Percentiles rank a stretch among this genome's conserved stretches.
phyloP scores from a whole-genome alignment of 805 yeast genomes.

The Kluyveromyces wickerhamii region DNA sequence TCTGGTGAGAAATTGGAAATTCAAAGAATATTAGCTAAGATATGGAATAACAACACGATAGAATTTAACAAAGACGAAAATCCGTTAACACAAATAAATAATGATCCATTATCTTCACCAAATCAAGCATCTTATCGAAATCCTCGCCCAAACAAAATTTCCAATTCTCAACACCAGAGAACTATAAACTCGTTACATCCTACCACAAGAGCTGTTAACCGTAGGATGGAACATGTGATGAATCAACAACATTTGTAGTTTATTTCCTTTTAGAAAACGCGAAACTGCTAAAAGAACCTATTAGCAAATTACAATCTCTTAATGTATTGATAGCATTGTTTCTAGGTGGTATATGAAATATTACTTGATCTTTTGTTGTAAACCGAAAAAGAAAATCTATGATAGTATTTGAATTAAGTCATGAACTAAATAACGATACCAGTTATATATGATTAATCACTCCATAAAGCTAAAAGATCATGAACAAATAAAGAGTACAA shows the following conservation, averaged over 20 bases:
- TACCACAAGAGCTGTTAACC: constrained; percentile 36
- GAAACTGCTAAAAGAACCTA: too few relatives aligned
- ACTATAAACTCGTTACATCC: constrained; percentile 29
- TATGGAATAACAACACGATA: constrained; percentile 27
- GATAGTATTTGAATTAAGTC: too few relatives aligned
- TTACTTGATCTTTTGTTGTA: neutral
- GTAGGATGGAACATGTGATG: constrained; percentile 24
- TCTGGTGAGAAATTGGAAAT: constrained; percentile 14
- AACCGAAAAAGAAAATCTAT: neutral
- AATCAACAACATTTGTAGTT: constrained; percentile 9
- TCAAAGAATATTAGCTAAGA: constrained; percentile 18
- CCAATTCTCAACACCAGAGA: constrained; percentile 19
- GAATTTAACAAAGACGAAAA: constrained; percentile 20
- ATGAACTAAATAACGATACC: too few relatives aligned
- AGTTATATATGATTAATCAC: too few relatives aligned
- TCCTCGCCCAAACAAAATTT: neutral
- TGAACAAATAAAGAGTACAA: too few relatives aligned
- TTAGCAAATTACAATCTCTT: too few relatives aligned
- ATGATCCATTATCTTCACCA: constrained; percentile 6
- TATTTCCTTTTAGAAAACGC: too few relatives aligned
- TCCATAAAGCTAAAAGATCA: too few relatives aligned
- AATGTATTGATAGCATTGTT: too few relatives aligned
- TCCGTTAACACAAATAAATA: constrained; percentile 14
- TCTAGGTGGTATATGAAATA: too few relatives aligned
- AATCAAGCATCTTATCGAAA: neutral